These are phyloP conservation scores for Glycine soja DNA, from an alignment of 306 rosid genomes.

Conservation along the genomic window DNA sequence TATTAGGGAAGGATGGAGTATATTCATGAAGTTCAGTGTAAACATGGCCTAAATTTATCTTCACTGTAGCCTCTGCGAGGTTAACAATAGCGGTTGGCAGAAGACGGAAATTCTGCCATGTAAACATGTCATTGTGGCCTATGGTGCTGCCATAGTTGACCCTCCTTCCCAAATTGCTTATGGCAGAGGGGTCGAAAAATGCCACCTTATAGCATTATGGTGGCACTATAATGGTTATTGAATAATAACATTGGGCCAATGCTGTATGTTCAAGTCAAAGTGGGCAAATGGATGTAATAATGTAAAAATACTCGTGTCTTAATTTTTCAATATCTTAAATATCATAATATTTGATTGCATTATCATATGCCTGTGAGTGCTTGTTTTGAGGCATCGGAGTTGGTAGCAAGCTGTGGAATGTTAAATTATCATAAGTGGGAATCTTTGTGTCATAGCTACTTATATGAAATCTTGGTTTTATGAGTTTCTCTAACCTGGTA, in stretches of 20 bases:
- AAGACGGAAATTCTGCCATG: too few species aligned
- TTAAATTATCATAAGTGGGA: not conserved
- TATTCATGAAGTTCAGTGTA: not conserved
- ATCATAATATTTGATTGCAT: constrained; percentile 4
- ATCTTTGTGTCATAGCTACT: not conserved
- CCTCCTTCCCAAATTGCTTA: too few species aligned
- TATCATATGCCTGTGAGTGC: not conserved
- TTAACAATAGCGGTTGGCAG: too few species aligned
- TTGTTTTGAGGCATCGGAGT: not conserved
- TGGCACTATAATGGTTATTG: too few species aligned
- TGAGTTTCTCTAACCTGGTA: constrained; percentile 4
- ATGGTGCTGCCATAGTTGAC: too few species aligned
- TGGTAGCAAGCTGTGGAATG: constrained; percentile 11
- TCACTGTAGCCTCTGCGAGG: too few species aligned
- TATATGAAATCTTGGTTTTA: constrained; percentile 11
- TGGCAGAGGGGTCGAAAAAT: too few species aligned
- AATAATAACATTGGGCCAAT: not conserved
- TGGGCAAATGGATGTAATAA: constrained; percentile 8
- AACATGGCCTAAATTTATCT: not conserved
- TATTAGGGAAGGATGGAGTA: not conserved
- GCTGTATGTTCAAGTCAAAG: constrained; percentile 1
- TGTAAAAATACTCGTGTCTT: not conserved
- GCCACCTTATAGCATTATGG: too few species aligned
- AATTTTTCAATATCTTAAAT: not conserved
- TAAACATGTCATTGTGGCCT: too few species aligned